Base-by-base conservation (phyloP, 208 protist genomes). In the Acanthamoeba sp. region DNA sequence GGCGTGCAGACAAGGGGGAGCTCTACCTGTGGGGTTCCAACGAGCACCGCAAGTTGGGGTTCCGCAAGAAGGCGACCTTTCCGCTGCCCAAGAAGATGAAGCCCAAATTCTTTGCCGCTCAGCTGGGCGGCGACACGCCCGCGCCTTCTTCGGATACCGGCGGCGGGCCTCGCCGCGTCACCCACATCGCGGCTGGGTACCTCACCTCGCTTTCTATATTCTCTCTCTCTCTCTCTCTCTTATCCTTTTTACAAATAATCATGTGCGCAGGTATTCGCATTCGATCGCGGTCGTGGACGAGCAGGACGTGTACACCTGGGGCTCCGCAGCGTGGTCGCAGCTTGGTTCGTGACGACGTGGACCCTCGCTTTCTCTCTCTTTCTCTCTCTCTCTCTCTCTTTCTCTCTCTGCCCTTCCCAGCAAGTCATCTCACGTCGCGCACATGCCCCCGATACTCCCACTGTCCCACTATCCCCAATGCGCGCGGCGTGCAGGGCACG, bases 21-120 rank as follows among this genome's bases (percentile, higher is more conserved):
- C 52, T 91, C 22, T 91, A 66, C 84, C 7, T 91, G 45, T 91
- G 84, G 84, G 84, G 84, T 29, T 91, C 84, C 27, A 91, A 91
- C 38, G 84, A 32, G 32, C 84, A 91, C 27, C 84, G 32, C 10
- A 91, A 91, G 48, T 34, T 91, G 48, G 84, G 84, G 4, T 69
- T 91, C 40, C 40, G 50, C 7, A 64, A 64, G 34, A n/a, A 36
- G 32, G 29, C 18, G 18, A 18, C 52, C 16, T 55, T 91, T 12
- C 5, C 48, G n/a, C 14, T 64, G 24, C 84, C 84, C 27, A 91
- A 91, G 48, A 55, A 64, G 34, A 91, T 91, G 84, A 91, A 91
- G 50, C 10, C 50, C 4, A 91, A 91, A 91, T 29, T 66, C 48
- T 91, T 91, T 7, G 24, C 29, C 76, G 24, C 29, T 52, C 76